A percentile compares a stretch with the other conserved stretches of the same genome.
Conservation (phyloP, 2,329 filamentous ascomycete genomes). For the Microdochium nivale region DNA sequence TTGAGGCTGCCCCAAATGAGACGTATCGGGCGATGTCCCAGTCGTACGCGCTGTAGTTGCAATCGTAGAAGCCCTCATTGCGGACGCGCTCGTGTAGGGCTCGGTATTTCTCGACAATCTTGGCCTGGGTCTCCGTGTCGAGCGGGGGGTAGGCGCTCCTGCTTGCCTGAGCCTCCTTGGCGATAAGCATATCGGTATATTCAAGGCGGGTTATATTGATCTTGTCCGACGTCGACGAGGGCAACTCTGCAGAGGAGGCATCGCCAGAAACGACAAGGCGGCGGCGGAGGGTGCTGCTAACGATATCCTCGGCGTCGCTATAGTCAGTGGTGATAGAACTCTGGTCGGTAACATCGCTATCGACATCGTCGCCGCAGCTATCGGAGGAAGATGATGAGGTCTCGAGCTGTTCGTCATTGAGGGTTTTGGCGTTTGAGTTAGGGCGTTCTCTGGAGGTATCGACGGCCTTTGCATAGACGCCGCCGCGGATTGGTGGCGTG, state of each 20-base stretch:
- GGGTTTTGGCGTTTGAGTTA: conserved; percentile 1
- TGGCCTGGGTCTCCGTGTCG: conserved; percentile 42
- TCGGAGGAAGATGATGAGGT: conserved; percentile 7
- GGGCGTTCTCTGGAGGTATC: not conserved
- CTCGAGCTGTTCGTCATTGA: not conserved
- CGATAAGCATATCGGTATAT: conserved; percentile 26
- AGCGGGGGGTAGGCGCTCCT: conserved; percentile 39
- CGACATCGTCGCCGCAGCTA: conserved; percentile 7
- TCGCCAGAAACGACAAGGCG: not conserved
- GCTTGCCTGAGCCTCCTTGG: conserved; percentile 25
- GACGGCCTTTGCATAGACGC: conserved; percentile 23
- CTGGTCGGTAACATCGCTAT: conserved; percentile 5
- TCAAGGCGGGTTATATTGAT: conserved; percentile 10
- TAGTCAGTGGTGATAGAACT: conserved; percentile 7
- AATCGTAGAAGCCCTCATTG: conserved; percentile 48
- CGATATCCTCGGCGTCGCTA: conserved; percentile 1
- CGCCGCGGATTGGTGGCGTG: conserved; percentile 49
- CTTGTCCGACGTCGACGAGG: not conserved
- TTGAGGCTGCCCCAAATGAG: conserved; percentile 38
- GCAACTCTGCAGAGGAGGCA: too few relatives aligned
- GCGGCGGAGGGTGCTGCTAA: not conserved
- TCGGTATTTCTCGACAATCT: conserved; percentile 47
- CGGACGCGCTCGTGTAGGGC: conserved; percentile 44
- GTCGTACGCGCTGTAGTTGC: conserved; percentile 47
- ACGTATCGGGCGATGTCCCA: conserved; percentile 49